Conservation (phyloP, 169 alveolate genomes). For the Eimeria brunetti region DNA sequence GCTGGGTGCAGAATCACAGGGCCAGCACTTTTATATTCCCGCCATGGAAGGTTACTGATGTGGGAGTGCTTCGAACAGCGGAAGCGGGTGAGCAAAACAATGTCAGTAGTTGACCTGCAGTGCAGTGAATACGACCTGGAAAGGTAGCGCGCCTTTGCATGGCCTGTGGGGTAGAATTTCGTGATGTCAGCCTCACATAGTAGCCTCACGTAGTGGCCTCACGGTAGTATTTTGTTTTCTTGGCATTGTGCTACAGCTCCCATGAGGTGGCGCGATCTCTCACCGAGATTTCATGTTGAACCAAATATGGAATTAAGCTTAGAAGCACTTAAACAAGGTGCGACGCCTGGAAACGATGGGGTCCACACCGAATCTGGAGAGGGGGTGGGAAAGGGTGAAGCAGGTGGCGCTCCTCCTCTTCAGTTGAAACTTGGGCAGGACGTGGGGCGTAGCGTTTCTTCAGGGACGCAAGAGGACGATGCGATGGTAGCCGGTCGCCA, state of each 20-base stretch:
- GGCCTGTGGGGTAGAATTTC: neutral
- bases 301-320: neutral
- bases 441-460: neutral
- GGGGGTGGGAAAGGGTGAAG: neutral
- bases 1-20: constrained; percentile 37
- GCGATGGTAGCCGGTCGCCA: neutral
- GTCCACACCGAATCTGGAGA: neutral
- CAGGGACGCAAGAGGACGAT: neutral
- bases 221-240: neutral
- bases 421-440: neutral
- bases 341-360: neutral
- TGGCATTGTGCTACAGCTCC: constrained; percentile 21
- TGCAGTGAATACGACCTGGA: neutral
- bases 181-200: neutral
- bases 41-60: constrained; percentile 30
- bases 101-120: neutral
- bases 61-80: constrained; percentile 56
- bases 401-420: neutral
- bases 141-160: constrained; percentile 7
- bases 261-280: constrained; percentile 66
- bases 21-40: constrained; percentile 23
- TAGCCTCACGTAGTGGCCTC: no score
- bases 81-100: constrained; percentile 28
- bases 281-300: constrained; percentile 38
- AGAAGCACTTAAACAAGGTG: neutral